Conservation (phyloP, 2,329 filamentous ascomycete species). For the Ambrosiella xylebori region DNA sequence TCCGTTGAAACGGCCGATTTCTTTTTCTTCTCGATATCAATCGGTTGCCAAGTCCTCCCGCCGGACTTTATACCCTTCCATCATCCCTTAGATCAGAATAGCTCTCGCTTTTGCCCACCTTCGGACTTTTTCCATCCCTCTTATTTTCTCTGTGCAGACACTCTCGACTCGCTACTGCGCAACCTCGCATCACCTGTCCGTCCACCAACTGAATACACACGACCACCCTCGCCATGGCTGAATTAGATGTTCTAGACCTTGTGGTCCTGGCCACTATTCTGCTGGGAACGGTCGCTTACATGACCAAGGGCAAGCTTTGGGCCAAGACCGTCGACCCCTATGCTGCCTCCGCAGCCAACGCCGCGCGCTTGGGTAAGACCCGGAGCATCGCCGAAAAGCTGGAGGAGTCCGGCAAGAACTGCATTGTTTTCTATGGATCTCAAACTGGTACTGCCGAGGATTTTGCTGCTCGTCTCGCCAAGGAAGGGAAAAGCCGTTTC, state of each 20-base stretch:
- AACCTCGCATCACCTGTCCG: background rate
- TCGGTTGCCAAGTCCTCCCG: background rate
- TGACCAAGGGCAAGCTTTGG: conserved; percentile 95
- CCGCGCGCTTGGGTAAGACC: conserved; percentile 63
- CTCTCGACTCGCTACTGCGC: background rate
- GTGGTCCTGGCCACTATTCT: conserved; percentile 76
- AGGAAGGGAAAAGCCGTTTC: conserved; percentile 92
- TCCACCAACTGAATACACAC: background rate
- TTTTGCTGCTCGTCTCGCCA: conserved; percentile 87
- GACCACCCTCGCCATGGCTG: conserved; percentile 50
- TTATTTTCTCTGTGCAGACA: background rate
- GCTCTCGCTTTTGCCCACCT: background rate
- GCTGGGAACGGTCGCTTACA: conserved; percentile 79
- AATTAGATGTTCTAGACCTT: conserved; percentile 90
- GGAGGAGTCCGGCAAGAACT: conserved; percentile 91
- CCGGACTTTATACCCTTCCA: background rate
- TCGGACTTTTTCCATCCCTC: background rate
- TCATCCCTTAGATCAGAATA: background rate
- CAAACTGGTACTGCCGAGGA: conserved; percentile 98
- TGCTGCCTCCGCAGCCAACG: conserved; percentile 52
- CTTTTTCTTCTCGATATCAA: background rate
- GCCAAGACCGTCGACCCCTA: conserved; percentile 78
- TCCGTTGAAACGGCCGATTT: background rate
- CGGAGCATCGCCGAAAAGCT: conserved; percentile 90
- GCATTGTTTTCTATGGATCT: conserved; percentile 94